A percentile compares a stretch with the other conserved stretches of the same genome.
phyloP scores from a whole-genome alignment of 345 rosid species.

The Bruguiera gymnorhiza region DNA sequence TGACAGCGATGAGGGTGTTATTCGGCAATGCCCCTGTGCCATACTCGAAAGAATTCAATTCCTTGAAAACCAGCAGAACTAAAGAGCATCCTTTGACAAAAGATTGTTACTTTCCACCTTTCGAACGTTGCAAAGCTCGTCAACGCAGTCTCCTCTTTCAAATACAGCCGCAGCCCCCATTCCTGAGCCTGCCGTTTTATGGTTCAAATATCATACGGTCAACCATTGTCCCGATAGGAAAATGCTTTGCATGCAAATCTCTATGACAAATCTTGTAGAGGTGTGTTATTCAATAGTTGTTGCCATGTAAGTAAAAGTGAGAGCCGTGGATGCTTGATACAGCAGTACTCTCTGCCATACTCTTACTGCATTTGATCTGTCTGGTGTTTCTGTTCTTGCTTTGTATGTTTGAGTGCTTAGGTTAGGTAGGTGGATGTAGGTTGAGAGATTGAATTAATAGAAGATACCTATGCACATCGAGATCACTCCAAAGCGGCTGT shows the following conservation, averaged over 20 bases:
- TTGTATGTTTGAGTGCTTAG: background rate
- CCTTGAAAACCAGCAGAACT: slow-evolving; percentile 5
- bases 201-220: background rate
- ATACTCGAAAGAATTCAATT: too few species aligned
- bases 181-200: slow-evolving; percentile 50
- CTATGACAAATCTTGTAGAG: background rate
- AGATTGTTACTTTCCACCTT: slow-evolving; percentile 22
- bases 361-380: background rate
- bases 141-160: slow-evolving; percentile 66
- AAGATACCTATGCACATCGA: slow-evolving; percentile 91
- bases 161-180: slow-evolving; percentile 95
- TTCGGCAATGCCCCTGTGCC: too few species aligned
- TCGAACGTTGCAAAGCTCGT: slow-evolving; percentile 45
- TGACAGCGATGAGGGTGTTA: too few species aligned
- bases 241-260: too few species aligned
- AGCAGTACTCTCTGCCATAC: background rate
- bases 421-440: background rate
- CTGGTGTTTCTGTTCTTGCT: background rate
- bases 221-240: background rate
- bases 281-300: too few species aligned
- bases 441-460: slow-evolving; percentile 9
- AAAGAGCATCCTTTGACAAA: slow-evolving; percentile 39
- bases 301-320: too few species aligned
- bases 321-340: too few species aligned
- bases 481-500: slow-evolving; percentile 77